Base-by-base conservation (phyloP, 1,139 yeast species). In the Suhomyces bokatorum region DNA sequence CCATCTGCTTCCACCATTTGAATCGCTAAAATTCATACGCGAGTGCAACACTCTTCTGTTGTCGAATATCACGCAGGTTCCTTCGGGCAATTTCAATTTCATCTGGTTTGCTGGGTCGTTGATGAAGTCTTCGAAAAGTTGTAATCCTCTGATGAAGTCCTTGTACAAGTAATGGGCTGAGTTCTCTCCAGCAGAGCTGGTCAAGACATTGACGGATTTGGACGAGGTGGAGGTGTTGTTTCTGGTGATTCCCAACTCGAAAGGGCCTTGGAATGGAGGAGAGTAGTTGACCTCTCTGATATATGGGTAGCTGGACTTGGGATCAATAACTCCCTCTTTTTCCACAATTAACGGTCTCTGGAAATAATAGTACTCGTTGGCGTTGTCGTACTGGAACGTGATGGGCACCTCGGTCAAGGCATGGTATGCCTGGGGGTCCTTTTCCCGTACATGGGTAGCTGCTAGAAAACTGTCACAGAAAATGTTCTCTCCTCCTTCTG, bases 191-290 rank as follows among this genome's bases (percentile, higher is more conserved):
- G 47, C 45, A 4, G 47, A 40, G n/a, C 29, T 35, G 17, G 44
- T 38, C 35, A 48, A 35, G 8, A 46, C 39, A 15, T 48, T 41
- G 12, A 37, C 36, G 12, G 44, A 38, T 11, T 32, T 37, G 22
- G 48, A 35, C 6, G 47, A 32, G 1, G 37, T 12, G 43, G 49
- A 40, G 6, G 59, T 55, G 20, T 62, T 53, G 38, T 66, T 63
- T 38, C 62, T 63, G 28, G 72, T 67, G 22, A 78, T 68, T 17
- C 82, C 83, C 49, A 67, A 63, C 48, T 85, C 90, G 49, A 82
- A 79, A 0, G 95, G 95, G 0, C 89, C 95, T 58, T 87, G 95
- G 69, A 86, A 87, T 11, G 95, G 95, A 1, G 96, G 95, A 1
- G 95, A 81, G 59, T 87, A 87, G 57, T 85, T 86, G 30, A 86